Percentiles rank a stretch among this genome's conserved stretches.
These are phyloP conservation scores for Neurospora cerealis DNA, from an alignment of 495 filamentous ascomycete species.

Conservation along the genomic window DNA sequence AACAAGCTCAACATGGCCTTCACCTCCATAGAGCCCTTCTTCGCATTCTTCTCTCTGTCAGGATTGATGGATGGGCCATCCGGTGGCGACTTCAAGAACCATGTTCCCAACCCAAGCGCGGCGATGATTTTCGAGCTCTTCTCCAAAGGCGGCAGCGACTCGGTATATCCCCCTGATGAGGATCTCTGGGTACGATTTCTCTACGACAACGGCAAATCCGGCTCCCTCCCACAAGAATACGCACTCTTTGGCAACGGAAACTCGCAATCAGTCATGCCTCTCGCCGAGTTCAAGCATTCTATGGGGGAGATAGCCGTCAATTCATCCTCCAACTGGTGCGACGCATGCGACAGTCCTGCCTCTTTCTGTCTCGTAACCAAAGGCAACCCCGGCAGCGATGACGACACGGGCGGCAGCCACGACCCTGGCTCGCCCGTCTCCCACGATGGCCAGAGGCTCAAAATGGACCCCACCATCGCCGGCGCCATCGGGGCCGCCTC, in stretches of 20 bases:
- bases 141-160: conserved; percentile 16
- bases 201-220: conserved; percentile 23
- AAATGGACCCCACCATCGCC: conserved; percentile 16
- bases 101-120: conserved; percentile 27
- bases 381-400: not conserved
- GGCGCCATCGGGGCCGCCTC: conserved; percentile 30
- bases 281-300: conserved; percentile 13
- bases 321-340: conserved; percentile 22
- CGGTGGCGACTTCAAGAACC: conserved; percentile 13
- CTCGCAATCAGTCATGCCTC: conserved; percentile 16
- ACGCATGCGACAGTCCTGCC: conserved; percentile 15
- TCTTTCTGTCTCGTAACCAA: conserved; percentile 16
- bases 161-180: conserved; percentile 12
- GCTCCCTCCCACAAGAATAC: conserved; percentile 15
- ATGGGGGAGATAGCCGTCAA: conserved; percentile 17
- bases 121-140: conserved; percentile 36
- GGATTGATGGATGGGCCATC: conserved; percentile 12
- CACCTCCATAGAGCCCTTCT: conserved; percentile 32
- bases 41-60: conserved; percentile 31
- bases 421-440: not conserved
- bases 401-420: not conserved
- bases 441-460: not conserved
- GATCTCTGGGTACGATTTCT: conserved; percentile 31
- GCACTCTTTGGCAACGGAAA: conserved; percentile 22
- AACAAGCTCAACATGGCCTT: conserved; percentile 34